Percentiles rank a stretch among this genome's conserved stretches.
These are phyloP conservation scores for Mediolabrus comicus DNA, from an alignment of 108 stramenopile species.

Conservation along the genomic window DNA sequence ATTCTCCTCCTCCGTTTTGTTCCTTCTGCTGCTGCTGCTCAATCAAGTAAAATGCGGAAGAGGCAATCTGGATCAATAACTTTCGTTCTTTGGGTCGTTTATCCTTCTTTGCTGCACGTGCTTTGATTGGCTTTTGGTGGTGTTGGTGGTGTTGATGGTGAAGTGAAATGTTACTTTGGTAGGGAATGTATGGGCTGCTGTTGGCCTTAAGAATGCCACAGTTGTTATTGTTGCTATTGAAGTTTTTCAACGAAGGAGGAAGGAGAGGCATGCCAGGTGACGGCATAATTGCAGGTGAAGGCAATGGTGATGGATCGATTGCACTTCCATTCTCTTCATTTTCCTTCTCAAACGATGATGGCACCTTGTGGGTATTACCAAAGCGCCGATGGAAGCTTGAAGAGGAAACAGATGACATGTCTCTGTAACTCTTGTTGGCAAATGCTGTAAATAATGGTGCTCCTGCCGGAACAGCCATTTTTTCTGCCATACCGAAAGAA, in stretches of 20 bases:
- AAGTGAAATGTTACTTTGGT: not conserved
- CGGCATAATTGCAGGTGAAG: not conserved
- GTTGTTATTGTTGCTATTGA: not conserved
- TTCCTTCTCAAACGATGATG: too few relatives aligned
- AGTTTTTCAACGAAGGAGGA: not conserved
- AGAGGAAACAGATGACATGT: not conserved
- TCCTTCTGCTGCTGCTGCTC: not conserved
- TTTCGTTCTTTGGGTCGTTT: constrained; percentile 17
- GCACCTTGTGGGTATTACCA: not conserved
- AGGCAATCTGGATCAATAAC: constrained; percentile 15
- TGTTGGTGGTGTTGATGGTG: not conserved
- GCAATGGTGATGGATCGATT: not conserved
- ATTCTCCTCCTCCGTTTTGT: not conserved
- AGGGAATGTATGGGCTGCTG: not conserved
- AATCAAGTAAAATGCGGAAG: constrained; percentile 13
- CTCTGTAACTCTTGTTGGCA: not conserved
- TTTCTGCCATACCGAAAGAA: not conserved
- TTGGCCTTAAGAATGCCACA: not conserved
- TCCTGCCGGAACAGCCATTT: not conserved
- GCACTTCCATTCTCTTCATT: not conserved
- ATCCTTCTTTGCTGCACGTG: constrained; percentile 7
- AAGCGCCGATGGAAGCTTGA: not conserved
- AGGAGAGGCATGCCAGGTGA: not conserved
- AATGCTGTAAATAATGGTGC: not conserved
- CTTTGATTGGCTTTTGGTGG: not conserved